These are phyloP conservation scores for Hypoxylon sp. DNA, from an alignment of 2,329 filamentous ascomycete species.

Conservation along the genomic window DNA sequence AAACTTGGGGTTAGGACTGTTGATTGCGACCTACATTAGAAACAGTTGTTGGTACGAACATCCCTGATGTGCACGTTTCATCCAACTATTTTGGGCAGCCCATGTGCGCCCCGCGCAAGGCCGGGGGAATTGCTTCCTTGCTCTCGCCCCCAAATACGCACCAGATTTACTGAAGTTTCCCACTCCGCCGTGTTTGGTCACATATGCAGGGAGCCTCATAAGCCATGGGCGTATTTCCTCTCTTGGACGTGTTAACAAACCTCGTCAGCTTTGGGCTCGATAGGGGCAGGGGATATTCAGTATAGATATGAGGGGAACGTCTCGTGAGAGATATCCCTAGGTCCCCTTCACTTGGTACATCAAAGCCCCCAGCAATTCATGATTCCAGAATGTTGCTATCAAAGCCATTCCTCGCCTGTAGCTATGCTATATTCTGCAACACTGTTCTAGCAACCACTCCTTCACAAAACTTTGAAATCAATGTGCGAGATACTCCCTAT, in stretches of 20 bases:
- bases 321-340: not conserved
- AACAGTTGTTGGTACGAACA: slow-evolving; percentile 32
- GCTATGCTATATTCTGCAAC: slow-evolving; percentile 30
- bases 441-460: slow-evolving; percentile 21
- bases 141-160: slow-evolving; percentile 30
- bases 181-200: slow-evolving; percentile 23
- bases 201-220: slow-evolving; percentile 38
- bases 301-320: slow-evolving; percentile 26
- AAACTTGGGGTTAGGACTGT: not conserved
- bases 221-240: slow-evolving; percentile 24
- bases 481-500: slow-evolving; percentile 46
- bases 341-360: not conserved
- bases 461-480: slow-evolving; percentile 36
- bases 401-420: slow-evolving; percentile 16
- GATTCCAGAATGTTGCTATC: slow-evolving; percentile 30
- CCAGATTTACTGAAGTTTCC: slow-evolving; percentile 8
- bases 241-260: slow-evolving; percentile 8
- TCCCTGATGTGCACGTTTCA: slow-evolving; percentile 34
- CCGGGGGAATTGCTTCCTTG: slow-evolving; percentile 36
- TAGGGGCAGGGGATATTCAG: slow-evolving; percentile 6
- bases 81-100: slow-evolving; percentile 31
- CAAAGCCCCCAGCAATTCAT: slow-evolving; percentile 5
- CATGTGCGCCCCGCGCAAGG: slow-evolving; percentile 33
- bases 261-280: not conserved
- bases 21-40: slow-evolving; percentile 21